Base-by-base conservation (phyloP, 768 basidiomycete species). In the Leccinum imitatum region DNA sequence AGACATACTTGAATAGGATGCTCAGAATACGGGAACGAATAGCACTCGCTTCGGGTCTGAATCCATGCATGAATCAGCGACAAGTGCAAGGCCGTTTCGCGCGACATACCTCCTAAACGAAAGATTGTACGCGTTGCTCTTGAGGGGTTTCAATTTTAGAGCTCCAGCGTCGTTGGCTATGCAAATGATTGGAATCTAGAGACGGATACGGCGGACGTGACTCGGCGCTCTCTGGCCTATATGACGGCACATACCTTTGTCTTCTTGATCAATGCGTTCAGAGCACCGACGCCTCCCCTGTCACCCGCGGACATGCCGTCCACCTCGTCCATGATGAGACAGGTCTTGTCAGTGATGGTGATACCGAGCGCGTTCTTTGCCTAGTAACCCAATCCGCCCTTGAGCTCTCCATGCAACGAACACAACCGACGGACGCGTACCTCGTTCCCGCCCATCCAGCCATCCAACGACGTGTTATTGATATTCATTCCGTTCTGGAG, bases 301-400 rank as follows among this genome's bases (percentile, higher is more conserved):
- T 99, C 97, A 17, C 97, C 97, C 3, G 92, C 91, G 6, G 94
- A 96, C 95, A 98, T 99, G 1, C 97, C 97, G 65, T 99, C 97
- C 3, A 98, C 96, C 72, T 99, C 97, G 68, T 99, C 97, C 96
- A 99, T 98, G 71, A 99, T 98, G 50, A 99, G 78, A 64, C 94
- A 93, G 0, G 90, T 84, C 71, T 80, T 85, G 66, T 90, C 84
- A 0, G 90, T 94, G 63, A 98, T 86, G 15, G 78, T 69, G 2
- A 95, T 79, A 3, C 90, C 95, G 2, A 84, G 76, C 1, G 85
- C 83, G 62, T 90, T 92, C 9, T 84, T 85, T 21, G 75, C 74
- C 87, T 84, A 59, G 37, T 21, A 6, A 23, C n/a, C 21, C 3
- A 41, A 14, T 3, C 3, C 39, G 14, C 14, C 9, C 8, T 6